Percentiles rank a stretch among this genome's conserved stretches.
phyloP scores from a whole-genome alignment of 2,329 filamentous ascomycete genomes.

The Talaromyces amestolkiae region DNA sequence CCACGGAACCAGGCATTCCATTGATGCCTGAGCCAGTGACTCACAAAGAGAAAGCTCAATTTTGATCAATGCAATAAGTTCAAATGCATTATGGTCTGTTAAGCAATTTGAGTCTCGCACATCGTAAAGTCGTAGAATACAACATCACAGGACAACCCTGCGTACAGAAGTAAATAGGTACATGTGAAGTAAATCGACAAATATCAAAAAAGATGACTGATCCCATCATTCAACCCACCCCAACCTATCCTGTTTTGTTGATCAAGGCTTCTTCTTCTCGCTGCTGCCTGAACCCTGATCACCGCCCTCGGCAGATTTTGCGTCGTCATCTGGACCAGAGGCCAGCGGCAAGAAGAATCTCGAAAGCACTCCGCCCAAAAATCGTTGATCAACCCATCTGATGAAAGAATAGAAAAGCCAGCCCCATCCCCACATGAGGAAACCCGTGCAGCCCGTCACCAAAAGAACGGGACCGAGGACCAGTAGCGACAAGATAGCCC shows the following conservation, averaged over 20 bases:
- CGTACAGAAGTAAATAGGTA: background rate
- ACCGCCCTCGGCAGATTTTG: background rate
- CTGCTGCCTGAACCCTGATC: constrained; percentile 3
- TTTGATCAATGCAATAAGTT: background rate
- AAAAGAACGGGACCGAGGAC: constrained; percentile 32
- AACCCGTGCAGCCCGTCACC: constrained; percentile 31
- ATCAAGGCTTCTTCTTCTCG: constrained; percentile 8
- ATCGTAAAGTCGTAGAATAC: background rate
- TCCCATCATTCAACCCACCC: background rate
- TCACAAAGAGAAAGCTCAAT: no score
- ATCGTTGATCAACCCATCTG: constrained; percentile 27
- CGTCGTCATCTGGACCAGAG: background rate
- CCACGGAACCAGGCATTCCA: background rate
- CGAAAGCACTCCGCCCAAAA: constrained; percentile 27
- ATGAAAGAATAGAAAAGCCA: constrained; percentile 31
- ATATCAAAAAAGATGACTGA: background rate
- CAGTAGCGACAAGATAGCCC: constrained; percentile 32
- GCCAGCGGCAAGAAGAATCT: constrained; percentile 26
- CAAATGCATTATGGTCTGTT: background rate
- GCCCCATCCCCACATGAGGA: constrained; percentile 32
- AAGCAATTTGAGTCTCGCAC: background rate
- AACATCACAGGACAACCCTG: background rate
- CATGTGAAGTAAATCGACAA: background rate
- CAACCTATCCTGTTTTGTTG: no score
- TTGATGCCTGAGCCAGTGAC: background rate